Evolutionary conservation across 768 basidiomycete species (phyloP).

Genomic region (Trametes villosa): DNA sequence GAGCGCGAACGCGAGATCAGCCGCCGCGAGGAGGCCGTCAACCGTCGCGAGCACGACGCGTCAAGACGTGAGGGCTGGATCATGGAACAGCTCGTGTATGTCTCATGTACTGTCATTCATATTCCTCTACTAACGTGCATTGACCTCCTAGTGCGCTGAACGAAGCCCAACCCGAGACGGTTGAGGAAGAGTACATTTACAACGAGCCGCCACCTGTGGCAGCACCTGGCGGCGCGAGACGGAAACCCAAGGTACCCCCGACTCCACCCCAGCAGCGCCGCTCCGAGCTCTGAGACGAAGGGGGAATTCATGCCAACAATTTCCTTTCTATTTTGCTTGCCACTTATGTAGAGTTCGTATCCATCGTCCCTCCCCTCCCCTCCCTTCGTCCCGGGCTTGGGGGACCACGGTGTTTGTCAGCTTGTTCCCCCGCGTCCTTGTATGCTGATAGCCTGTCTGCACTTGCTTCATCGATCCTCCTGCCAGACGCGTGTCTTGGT

Average conservation of each 20-base stretch:
- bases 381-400: slow-evolving; percentile 90
- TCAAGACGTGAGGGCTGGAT: slow-evolving; percentile 89
- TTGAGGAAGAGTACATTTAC: slow-evolving; percentile 84
- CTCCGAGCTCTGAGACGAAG: slow-evolving; percentile 96
- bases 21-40: slow-evolving; percentile 82
- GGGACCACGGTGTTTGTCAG: slow-evolving; percentile 74
- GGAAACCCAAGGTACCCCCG: slow-evolving; percentile 91
- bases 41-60: slow-evolving; percentile 85
- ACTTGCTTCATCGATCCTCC: slow-evolving; percentile 33
- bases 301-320: slow-evolving; percentile 55
- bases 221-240: slow-evolving; percentile 57
- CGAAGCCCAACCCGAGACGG: slow-evolving; percentile 63
- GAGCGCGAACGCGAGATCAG: slow-evolving; percentile 88
- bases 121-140: slow-evolving; percentile 1
- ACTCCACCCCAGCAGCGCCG: slow-evolving; percentile 69
- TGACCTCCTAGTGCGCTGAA: slow-evolving; percentile 51
- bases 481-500: slow-evolving; percentile 36
- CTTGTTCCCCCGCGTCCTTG: slow-evolving; percentile 74
- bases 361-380: slow-evolving; percentile 71
- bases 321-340: slow-evolving; percentile 40
- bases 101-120: slow-evolving; percentile 9
- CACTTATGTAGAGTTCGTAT: slow-evolving; percentile 55
- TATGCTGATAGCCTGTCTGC: slow-evolving; percentile 39
- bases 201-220: slow-evolving; percentile 40
- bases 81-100: slow-evolving; percentile 91